Base-by-base conservation (phyloP, 495 filamentous ascomycete genomes). In the Neurospora sp. region DNA sequence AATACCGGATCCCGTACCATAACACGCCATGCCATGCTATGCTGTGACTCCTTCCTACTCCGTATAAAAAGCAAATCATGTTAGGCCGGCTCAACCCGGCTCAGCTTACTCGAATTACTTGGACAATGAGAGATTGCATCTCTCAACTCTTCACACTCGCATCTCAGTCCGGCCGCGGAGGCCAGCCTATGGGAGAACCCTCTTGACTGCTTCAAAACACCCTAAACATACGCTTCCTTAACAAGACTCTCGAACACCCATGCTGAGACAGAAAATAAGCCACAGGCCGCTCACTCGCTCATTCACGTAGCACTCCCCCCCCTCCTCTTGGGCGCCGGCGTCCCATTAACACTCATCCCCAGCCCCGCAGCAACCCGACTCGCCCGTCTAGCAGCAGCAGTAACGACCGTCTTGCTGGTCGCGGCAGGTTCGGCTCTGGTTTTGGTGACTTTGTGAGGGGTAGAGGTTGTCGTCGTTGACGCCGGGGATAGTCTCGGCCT, bases 321-420 rank as follows among this genome's bases (percentile, higher is more conserved):
- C 61, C 73, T 74, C 16, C 79, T 72, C 71, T 81, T 82, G 11
- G 80, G 80, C 31, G 79, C 79, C 10, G 80, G 80, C 12, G 79
- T 82, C 18, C 80, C 80, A 38, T 81, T 81, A 5, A 70, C 78
- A n/a, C 76, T 75, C 80, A 81, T 80, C 12, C 78, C 79, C 73
- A 82, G 35, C 59, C 72, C 76, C 40, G 77, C 53, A 27, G 53
- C 72, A 69, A 81, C 73, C 71, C 73, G 72, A 22, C 75, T 72
- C 3, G 53, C 22, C 46, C 77, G 70, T n/a, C 78, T 72, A 61
- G 53, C 53, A 61, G 53, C 53, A 61, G 53, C 53, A 31, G 27
- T 35, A 16, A 61, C 53, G 27, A 61, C 27, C 22, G 53, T 61
- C 53, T 61, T 61, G 11, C 53, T 31, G 53, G 22, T 61, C 11